A percentile compares a stretch with the other conserved stretches of the same genome.
These are phyloP conservation scores for Macrocybe gigantea DNA, from an alignment of 768 basidiomycete species.

Conservation along the genomic window DNA sequence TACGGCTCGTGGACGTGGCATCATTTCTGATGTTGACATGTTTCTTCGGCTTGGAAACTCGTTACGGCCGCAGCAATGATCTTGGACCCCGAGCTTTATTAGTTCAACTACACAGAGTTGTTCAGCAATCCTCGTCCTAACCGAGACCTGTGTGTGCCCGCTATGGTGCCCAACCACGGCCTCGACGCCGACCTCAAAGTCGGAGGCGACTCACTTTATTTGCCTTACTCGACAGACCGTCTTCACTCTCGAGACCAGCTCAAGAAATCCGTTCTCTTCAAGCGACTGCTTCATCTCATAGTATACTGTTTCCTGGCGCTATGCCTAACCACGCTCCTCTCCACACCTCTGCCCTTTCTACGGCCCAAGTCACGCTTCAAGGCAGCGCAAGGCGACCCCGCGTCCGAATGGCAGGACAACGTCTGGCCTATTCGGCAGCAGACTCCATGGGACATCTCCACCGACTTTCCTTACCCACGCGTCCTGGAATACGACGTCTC, in stretches of 20 bases:
- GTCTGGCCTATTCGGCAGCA: conserved; percentile 58
- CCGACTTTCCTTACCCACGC: conserved; percentile 68
- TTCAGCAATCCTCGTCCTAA: too few relatives aligned
- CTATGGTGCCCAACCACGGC: conserved; percentile 9
- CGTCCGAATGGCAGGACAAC: conserved; percentile 41
- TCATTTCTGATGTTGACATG: too few relatives aligned
- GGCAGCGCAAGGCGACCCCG: conserved; percentile 20
- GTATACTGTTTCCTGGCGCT: conserved; percentile 24
- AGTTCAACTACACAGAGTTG: neutral
- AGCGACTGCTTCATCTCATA: conserved; percentile 14
- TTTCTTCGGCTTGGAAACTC: too few relatives aligned
- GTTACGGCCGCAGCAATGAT: too few relatives aligned
- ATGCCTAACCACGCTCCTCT: conserved; percentile 26
- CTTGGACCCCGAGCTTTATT: too few relatives aligned
- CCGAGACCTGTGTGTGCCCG: too few relatives aligned
- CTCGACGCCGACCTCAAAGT: neutral
- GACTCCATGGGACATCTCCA: conserved; percentile 70
- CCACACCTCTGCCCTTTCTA: conserved; percentile 27
- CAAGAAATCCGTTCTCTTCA: neutral
- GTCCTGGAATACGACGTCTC: conserved; percentile 59
- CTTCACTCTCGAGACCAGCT: conserved; percentile 4
- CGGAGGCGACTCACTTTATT: conserved; percentile 4
- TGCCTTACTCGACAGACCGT: conserved; percentile 1
- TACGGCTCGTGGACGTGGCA: too few relatives aligned
- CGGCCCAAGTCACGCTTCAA: conserved; percentile 6